Percentiles rank a stretch among this genome's conserved stretches.
phyloP scores from a whole-genome alignment of 2,329 filamentous ascomycete species.

The Aspergillus japonicus region DNA sequence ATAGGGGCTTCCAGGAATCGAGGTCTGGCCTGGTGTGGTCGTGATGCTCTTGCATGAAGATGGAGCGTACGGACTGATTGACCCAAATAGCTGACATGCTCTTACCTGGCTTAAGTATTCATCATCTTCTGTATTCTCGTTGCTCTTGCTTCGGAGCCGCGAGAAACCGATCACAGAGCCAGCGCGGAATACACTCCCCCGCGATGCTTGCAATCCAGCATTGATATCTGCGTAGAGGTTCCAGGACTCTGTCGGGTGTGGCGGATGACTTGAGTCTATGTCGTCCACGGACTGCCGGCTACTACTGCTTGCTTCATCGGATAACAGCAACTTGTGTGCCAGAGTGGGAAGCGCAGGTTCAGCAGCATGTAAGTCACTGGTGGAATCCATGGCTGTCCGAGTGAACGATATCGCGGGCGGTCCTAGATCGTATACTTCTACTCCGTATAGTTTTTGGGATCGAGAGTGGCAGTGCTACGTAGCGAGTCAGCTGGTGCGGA shows the following conservation, averaged over 20 bases:
- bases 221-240: conserved; percentile 26
- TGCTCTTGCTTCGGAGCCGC: conserved; percentile 22
- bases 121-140: conserved; percentile 22
- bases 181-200: conserved; percentile 24
- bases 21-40: background rate
- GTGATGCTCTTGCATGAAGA: background rate
- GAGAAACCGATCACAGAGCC: conserved; percentile 37
- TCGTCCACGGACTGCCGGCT: background rate
- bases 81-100: background rate
- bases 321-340: conserved; percentile 30
- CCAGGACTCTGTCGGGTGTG: conserved; percentile 20
- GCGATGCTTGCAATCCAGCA: conserved; percentile 17
- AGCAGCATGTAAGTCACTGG: conserved; percentile 24
- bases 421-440: background rate
- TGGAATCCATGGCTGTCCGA: conserved; percentile 16
- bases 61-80: too few species aligned
- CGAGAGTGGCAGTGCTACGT: background rate
- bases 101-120: conserved; percentile 34
- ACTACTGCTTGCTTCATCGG: background rate
- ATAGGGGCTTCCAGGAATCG: background rate
- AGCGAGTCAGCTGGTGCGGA: background rate
- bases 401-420: background rate
- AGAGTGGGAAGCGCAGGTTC: conserved; percentile 34
- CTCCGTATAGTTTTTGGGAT: background rate
- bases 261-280: background rate